phyloP scores from a whole-genome alignment of 116 monocot genomes.

The Trichopus zeylanicus region DNA sequence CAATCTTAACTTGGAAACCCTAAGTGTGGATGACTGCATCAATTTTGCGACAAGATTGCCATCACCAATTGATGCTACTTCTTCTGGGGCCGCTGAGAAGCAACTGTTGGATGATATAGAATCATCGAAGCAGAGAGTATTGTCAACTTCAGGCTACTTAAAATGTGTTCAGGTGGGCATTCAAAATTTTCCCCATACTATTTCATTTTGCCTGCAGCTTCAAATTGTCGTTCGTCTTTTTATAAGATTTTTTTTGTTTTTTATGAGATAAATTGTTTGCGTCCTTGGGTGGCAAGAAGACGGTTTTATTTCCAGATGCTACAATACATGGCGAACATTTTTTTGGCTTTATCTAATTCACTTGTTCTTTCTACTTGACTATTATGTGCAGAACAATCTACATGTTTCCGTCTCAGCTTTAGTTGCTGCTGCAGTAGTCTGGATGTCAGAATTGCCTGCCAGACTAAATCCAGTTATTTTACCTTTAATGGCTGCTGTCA shows the following conservation, averaged over 20 bases:
- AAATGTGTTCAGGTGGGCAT: constrained; percentile 81
- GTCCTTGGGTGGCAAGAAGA: not conserved
- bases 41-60: constrained; percentile 53
- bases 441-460: constrained; percentile 83
- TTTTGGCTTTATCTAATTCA: not conserved
- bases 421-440: constrained; percentile 77
- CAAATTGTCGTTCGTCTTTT: not conserved
- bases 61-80: constrained; percentile 18
- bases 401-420: constrained; percentile 83
- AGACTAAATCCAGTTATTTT: constrained; percentile 93
- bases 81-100: constrained; percentile 17
- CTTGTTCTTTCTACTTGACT: not conserved
- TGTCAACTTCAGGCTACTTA: constrained; percentile 87
- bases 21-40: constrained; percentile 67
- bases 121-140: constrained; percentile 57
- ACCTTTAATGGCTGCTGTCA: constrained; percentile 95
- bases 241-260: too few relatives aligned
- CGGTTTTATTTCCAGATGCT: not conserved
- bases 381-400: constrained; percentile 72
- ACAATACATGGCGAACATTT: not conserved
- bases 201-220: not conserved
- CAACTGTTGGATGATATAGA: constrained; percentile 47
- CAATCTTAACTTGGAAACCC: constrained; percentile 25
- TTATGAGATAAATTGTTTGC: not conserved
- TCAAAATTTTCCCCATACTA: not conserved